These are phyloP conservation scores for Septoria petroselini DNA, from an alignment of 2,329 filamentous ascomycete genomes.

Conservation along the genomic window DNA sequence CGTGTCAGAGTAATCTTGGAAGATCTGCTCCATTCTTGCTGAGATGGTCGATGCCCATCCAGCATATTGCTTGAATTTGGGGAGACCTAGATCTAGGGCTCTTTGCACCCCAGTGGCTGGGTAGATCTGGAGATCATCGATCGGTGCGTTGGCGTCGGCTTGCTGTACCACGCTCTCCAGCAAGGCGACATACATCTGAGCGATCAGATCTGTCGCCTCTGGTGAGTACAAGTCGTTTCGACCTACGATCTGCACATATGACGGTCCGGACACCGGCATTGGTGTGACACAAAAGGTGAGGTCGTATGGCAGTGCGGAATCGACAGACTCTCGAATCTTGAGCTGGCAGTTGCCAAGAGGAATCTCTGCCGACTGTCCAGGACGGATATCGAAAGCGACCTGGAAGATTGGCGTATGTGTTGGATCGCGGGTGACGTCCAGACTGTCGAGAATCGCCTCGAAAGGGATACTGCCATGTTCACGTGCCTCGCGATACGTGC, in stretches of 20 bases:
- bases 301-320: constrained; percentile 18
- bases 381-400: constrained; percentile 35
- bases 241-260: constrained; percentile 18
- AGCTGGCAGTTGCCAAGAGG: constrained; percentile 20
- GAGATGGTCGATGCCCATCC: constrained; percentile 20
- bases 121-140: constrained; percentile 15
- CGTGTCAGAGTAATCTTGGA: not conserved
- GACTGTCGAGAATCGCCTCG: constrained; percentile 36
- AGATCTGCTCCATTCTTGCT: constrained; percentile 15
- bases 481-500: constrained; percentile 26
- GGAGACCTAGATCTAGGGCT: constrained; percentile 15
- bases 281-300: constrained; percentile 20
- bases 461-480: constrained; percentile 36
- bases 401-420: constrained; percentile 40
- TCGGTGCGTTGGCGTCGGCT: constrained; percentile 1
- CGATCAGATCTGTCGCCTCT: constrained; percentile 19
- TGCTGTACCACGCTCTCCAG: constrained; percentile 10
- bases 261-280: constrained; percentile 18
- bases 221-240: constrained; percentile 21
- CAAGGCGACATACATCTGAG: constrained; percentile 19
- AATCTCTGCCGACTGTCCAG: constrained; percentile 12
- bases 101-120: constrained; percentile 8
- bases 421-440: constrained; percentile 28
- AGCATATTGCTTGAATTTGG: not conserved
- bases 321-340: constrained; percentile 10